Percentiles rank a stretch among this genome's conserved stretches.
Conservation (phyloP, 306 rosid species). For the Lathyrus sativus region DNA sequence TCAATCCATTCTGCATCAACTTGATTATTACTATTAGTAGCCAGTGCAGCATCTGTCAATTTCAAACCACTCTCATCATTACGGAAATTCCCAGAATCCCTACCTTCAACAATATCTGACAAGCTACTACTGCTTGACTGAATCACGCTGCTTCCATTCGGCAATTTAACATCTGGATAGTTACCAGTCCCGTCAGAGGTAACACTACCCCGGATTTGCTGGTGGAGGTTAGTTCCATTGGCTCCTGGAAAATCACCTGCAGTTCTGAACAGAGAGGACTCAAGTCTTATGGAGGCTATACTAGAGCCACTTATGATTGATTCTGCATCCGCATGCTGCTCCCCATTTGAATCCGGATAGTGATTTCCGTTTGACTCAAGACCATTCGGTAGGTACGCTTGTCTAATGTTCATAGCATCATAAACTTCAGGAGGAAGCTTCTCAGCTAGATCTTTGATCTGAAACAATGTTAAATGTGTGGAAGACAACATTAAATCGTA, state of each 20-base stretch:
- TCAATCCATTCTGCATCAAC: slow-evolving; percentile 97
- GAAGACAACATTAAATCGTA: slow-evolving; percentile 5
- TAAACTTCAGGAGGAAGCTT: slow-evolving; percentile 83
- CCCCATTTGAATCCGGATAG: slow-evolving; percentile 55
- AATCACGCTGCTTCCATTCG: slow-evolving; percentile 51
- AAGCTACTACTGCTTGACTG: slow-evolving; percentile 51
- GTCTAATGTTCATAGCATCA: slow-evolving; percentile 62
- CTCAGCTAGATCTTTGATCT: slow-evolving; percentile 96
- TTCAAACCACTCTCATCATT: slow-evolving; percentile 57
- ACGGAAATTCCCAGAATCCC: slow-evolving; percentile 62
- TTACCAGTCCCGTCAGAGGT: slow-evolving; percentile 51
- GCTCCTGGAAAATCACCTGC: slow-evolving; percentile 50
- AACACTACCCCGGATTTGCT: slow-evolving; percentile 42
- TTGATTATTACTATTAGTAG: slow-evolving; percentile 54
- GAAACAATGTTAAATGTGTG: slow-evolving; percentile 40
- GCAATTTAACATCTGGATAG: slow-evolving; percentile 43
- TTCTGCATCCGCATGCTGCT: slow-evolving; percentile 59
- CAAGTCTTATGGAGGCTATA: slow-evolving; percentile 61
- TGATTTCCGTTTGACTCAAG: slow-evolving; percentile 63
- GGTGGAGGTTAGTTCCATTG: slow-evolving; percentile 48
- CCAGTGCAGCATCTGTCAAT: slow-evolving; percentile 48
- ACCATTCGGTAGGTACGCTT: slow-evolving; percentile 63
- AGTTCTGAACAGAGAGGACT: slow-evolving; percentile 52
- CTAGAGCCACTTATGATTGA: slow-evolving; percentile 66
- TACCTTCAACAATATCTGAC: slow-evolving; percentile 59